Evolutionary conservation across 202 grass and related monocot species (phyloP).

Genomic region (Miscanthus sacchariflorus): DNA sequence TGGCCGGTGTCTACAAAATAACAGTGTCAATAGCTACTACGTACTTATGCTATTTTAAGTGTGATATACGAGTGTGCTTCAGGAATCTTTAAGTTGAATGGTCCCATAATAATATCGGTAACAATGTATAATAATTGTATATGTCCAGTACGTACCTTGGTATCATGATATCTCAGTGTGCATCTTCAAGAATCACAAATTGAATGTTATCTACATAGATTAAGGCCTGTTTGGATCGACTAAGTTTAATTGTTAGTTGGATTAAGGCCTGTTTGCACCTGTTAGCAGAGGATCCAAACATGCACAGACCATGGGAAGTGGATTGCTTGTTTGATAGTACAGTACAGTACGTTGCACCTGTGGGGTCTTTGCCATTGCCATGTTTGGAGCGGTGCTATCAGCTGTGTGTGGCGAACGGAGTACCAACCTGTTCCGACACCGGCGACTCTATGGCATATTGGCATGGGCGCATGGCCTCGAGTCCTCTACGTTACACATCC

Average conservation of each 20-base stretch:
- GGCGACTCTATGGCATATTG: not conserved
- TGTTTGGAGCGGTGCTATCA: not conserved
- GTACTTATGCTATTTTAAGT: constrained; percentile 16
- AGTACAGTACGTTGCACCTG: not conserved
- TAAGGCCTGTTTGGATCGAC: not conserved
- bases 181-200: not conserved
- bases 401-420: no score
- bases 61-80: not conserved
- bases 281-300: no score
- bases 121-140: constrained; percentile 35
- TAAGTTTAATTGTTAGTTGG: no score
- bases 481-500: no score
- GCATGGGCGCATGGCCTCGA: no score
- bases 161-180: not conserved
- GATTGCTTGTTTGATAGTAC: no score
- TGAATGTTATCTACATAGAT: not conserved
- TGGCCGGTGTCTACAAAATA: not conserved
- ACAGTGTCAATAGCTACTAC: not conserved
- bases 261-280: no score
- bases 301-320: no score
- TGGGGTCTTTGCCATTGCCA: not conserved
- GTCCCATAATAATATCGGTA: not conserved
- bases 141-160: constrained; percentile 13
- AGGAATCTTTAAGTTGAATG: not conserved
- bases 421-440: not conserved